Percentiles rank a stretch among this genome's conserved stretches.
These are phyloP conservation scores for Lippia alba DNA, from an alignment of 305 asterid species.

Conservation along the genomic window DNA sequence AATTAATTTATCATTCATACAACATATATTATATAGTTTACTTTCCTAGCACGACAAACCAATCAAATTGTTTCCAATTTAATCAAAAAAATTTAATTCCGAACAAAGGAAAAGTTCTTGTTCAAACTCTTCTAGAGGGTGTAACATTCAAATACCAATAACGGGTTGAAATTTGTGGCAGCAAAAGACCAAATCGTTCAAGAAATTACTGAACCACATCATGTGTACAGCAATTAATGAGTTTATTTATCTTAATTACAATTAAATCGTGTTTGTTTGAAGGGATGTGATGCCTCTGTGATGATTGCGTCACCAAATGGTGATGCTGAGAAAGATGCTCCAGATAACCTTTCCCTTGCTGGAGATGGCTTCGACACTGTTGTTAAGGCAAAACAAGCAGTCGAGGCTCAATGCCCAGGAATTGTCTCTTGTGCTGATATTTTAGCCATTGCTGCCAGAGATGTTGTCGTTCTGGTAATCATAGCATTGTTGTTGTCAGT, in stretches of 20 bases:
- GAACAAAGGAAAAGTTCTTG: background rate
- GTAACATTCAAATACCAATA: background rate
- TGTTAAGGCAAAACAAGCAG: slow-evolving; percentile 72
- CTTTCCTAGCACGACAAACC: too few relatives aligned
- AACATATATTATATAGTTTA: too few relatives aligned
- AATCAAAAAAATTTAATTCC: too few relatives aligned
- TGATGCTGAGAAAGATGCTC: slow-evolving; percentile 72
- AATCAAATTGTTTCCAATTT: too few relatives aligned
- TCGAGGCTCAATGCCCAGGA: slow-evolving; percentile 71
- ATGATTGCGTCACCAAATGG: slow-evolving; percentile 63
- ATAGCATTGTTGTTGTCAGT: too few relatives aligned
- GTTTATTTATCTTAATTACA: background rate
- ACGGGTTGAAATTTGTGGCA: background rate
- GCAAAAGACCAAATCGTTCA: background rate
- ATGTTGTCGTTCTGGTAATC: slow-evolving; percentile 67
- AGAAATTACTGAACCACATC: background rate
- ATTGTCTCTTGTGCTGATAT: slow-evolving; percentile 80
- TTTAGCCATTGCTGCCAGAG: slow-evolving; percentile 77
- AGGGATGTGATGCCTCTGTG: slow-evolving; percentile 88
- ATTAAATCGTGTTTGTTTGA: background rate
- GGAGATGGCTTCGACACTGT: slow-evolving; percentile 89
- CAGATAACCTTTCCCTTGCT: slow-evolving; percentile 75
- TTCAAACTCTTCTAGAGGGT: background rate
- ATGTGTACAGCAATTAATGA: background rate
- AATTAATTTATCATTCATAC: too few relatives aligned